Evolutionary conservation across 495 filamentous ascomycete species (phyloP), one percentile per base, ranked within the genome.

Genomic region (Daldinia decipiens): DNA sequence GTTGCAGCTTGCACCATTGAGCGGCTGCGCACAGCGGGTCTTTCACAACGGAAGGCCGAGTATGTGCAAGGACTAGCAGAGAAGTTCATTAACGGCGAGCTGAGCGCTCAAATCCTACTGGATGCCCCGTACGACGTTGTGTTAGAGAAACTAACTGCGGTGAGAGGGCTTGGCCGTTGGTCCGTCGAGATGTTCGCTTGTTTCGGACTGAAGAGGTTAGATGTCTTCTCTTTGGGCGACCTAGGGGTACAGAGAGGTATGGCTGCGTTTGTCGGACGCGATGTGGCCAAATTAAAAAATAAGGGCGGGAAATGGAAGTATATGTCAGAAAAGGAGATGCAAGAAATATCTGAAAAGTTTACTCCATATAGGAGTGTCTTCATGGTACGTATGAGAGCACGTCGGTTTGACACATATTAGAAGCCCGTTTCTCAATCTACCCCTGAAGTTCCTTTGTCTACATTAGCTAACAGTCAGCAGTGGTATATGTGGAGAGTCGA

Each of bases 141-240:
- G 12, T 76, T 98, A 34, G 86, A 91, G 80, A 90, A 85, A 74
- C 80, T 99, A 66, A 91, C 87, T n/a, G 91, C 92, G 19, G 93
- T 99, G 34, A 83, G 94, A 36, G 95, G 95, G 4, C 79, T 99
- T 56, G 95, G 95, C 2, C 84, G 81, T 67, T 98, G 96, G 95
- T 93, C 90, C 59, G 95, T 95, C 21, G 94, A 97, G 83, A 98
- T 98, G 95, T 99, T 99, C 81, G 91, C 93, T 66, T 91, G 91
- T 76, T 98, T 98, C 79, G 90, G 86, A 11, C 80, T 98, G 50
- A 97, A 97, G 85, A 85, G 96, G 26, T 90, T 92, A 84, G 95
- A 98, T 83, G 90, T 99, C 27, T 97, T 99, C 74, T 93, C 91
- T 5, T 89, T 91, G 15, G 96, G 95, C 0, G 95, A 99, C 83